These are phyloP conservation scores for Starmera stellimalicola DNA, from an alignment of 1,139 yeast species.

Conservation along the genomic window DNA sequence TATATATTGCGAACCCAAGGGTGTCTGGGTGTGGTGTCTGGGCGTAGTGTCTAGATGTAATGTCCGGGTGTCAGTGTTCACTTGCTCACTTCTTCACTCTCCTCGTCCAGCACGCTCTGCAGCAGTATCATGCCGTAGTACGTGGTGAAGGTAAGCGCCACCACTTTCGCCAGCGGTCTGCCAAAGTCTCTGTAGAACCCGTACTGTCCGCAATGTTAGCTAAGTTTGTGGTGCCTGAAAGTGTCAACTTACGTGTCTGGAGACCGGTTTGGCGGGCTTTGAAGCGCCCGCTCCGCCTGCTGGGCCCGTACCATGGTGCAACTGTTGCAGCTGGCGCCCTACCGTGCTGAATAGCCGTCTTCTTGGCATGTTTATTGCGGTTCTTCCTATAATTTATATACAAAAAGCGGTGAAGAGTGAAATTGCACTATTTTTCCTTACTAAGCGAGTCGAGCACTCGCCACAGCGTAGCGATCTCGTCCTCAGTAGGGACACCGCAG, in stretches of 20 bases:
- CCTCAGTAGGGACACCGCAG: conserved; percentile 72
- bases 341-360: neutral
- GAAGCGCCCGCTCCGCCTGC: no score
- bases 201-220: no score
- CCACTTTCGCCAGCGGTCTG: conserved; percentile 31
- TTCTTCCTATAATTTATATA: no score
- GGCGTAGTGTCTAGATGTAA: no score
- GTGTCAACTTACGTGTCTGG: neutral
- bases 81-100: conserved; percentile 4
- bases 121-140: conserved; percentile 31
- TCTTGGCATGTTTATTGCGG: neutral
- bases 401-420: no score
- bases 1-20: no score
- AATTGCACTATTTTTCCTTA: neutral
- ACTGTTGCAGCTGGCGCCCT: no score
- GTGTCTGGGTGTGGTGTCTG: no score
- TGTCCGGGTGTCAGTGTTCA: neutral
- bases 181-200: conserved; percentile 34
- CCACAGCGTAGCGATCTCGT: conserved; percentile 43
- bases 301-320: no score
- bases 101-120: conserved; percentile 31
- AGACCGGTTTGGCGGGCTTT: neutral
- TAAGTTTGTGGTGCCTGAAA: no score
- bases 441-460: conserved; percentile 28
- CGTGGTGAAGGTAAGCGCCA: conserved; percentile 30